Conservation (phyloP, 306 rosid species). For the Corylus heterophylla region DNA sequence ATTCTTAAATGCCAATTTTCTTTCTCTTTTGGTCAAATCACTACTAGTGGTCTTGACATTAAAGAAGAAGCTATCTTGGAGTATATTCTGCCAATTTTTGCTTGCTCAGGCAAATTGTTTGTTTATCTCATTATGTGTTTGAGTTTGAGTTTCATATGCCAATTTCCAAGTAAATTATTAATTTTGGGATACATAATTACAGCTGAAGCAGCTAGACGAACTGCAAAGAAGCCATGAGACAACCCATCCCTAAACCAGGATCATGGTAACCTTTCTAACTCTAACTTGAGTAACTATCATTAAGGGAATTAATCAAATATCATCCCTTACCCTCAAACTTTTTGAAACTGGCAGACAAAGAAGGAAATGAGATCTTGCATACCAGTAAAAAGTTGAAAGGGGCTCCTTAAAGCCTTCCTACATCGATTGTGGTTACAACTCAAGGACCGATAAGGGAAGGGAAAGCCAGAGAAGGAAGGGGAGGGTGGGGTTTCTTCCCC, state of each 20-base stretch:
- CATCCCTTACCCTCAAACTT: constrained; percentile 24
- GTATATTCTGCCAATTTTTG: not conserved
- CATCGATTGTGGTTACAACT: constrained; percentile 6
- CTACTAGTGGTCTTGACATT: not conserved
- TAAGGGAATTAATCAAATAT: not conserved
- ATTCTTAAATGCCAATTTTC: not conserved
- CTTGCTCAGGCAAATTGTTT: not conserved
- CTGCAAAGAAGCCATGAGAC: constrained; percentile 41
- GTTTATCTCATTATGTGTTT: constrained; percentile 8
- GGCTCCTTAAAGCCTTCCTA: constrained; percentile 21
- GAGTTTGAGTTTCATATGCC: not conserved
- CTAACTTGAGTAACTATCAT: not conserved
- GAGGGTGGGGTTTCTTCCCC: not conserved
- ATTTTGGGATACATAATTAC: constrained; percentile 34
- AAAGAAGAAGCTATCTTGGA: not conserved
- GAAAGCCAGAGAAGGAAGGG: constrained; percentile 11
- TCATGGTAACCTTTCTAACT: constrained; percentile 36
- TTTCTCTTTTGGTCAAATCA: not conserved
- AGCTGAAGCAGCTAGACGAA: constrained; percentile 57
- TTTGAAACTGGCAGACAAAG: constrained; percentile 46
- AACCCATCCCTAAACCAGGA: constrained; percentile 24
- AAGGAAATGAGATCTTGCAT: constrained; percentile 25
- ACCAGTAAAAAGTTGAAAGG: constrained; percentile 8
- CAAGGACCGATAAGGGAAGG: constrained; percentile 5
- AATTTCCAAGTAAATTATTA: constrained; percentile 8